Base-by-base conservation (phyloP, 2,329 filamentous ascomycete genomes). In the Colletotrichum chlorophyti region DNA sequence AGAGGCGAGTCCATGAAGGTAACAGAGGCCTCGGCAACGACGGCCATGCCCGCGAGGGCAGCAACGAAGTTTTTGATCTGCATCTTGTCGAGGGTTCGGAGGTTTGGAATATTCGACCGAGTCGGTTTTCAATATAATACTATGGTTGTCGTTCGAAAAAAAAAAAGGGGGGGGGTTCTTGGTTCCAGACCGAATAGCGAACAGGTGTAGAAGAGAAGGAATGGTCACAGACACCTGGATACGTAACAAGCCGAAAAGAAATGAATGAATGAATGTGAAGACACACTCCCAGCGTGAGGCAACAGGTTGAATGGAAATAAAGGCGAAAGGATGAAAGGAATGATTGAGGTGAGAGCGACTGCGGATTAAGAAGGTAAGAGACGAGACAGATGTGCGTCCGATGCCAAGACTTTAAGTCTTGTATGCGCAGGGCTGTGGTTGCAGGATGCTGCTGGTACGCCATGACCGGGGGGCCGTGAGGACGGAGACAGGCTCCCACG, bases 111-210 rank as follows among this genome's bases (percentile, higher is more conserved):
- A 62, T 58, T 64, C 57, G 60, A 49, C 43, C 55, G 43, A 59
- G 51, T 58, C 32, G 53, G n/a, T 17, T 61, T 63, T 53, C 38
- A 64, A 62, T 63, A 61, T 43, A 60, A 53, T 53, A 57, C 59
- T 53, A 48, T 15, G 40, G 17, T 42, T 47, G 23, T 49, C 65
- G 64, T 63, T 68, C 64, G 61, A 66, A 64, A 66, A n/a, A n/a
- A n/a, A n/a, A n/a, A n/a, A n/a, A n/a, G n/a, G n/a, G n/a, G n/a
- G n/a, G 69, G 60, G 61, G 52, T n/a, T n/a, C n/a, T n/a, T 74
- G 79, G 80, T 83, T 73, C 79, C 81, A 81, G 80, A 82, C 80
- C 78, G 74, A 68, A 69, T 68, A 55, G 62, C 65, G 62, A 67
- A 69, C 59, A 65, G 65, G 65, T 66, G 66, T 68, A 72, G 70